These are phyloP conservation scores for Sugiyamaella americana DNA, from an alignment of 805 yeast species.

Conservation along the genomic window DNA sequence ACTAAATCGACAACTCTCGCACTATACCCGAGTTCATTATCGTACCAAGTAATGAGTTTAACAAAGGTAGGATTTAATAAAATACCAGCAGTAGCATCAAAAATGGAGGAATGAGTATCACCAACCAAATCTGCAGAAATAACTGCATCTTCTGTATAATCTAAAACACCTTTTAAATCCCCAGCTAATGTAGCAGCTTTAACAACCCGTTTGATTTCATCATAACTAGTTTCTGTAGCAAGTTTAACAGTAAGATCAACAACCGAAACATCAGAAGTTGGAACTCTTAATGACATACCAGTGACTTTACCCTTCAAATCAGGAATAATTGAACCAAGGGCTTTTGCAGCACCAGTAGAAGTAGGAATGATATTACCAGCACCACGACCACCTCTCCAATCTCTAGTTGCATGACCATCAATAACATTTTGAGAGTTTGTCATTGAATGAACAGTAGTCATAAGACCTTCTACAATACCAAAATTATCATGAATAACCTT, in stretches of 20 bases:
- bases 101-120: slow-evolving; percentile 77
- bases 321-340: slow-evolving; percentile 91
- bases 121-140: slow-evolving; percentile 84
- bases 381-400: slow-evolving; percentile 98
- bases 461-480: slow-evolving; percentile 84
- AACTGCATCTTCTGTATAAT: slow-evolving; percentile 87
- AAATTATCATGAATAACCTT: slow-evolving; percentile 78
- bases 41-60: slow-evolving; percentile 91
- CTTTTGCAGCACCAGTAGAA: slow-evolving; percentile 96
- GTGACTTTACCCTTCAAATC: slow-evolving; percentile 84
- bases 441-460: slow-evolving; percentile 94
- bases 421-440: slow-evolving; percentile 95
- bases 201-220: slow-evolving; percentile 68
- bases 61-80: slow-evolving; percentile 79
- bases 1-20: slow-evolving; percentile 90
- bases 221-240: slow-evolving; percentile 68
- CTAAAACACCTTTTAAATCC: slow-evolving; percentile 70
- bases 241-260: slow-evolving; percentile 86
- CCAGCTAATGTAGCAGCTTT: slow-evolving; percentile 72
- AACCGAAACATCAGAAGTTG: slow-evolving; percentile 87
- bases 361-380: slow-evolving; percentile 94
- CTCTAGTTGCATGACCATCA: slow-evolving; percentile 94
- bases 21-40: slow-evolving; percentile 92
- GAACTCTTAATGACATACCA: slow-evolving; percentile 90
- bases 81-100: slow-evolving; percentile 88